Conservation (phyloP, 495 filamentous ascomycete genomes). For the Xylaria nigripes region DNA sequence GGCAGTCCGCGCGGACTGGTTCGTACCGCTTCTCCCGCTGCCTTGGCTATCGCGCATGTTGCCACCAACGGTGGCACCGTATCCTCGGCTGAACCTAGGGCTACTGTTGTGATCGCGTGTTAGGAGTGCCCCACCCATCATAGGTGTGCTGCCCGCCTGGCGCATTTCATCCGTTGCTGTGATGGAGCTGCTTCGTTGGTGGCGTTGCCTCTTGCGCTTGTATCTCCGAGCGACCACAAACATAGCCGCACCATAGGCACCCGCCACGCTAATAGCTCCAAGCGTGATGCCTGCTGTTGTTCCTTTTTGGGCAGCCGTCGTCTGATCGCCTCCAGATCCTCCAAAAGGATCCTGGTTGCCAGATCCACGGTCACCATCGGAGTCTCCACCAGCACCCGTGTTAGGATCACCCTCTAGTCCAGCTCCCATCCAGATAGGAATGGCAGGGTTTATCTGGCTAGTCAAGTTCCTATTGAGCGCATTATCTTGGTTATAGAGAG, state of each 20-base stretch:
- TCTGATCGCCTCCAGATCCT: constrained; percentile 30
- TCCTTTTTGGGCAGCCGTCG: constrained; percentile 49
- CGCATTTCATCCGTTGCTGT: constrained; percentile 44
- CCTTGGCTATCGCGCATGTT: constrained; percentile 56
- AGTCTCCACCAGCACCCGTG: constrained; percentile 20
- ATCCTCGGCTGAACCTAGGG: constrained; percentile 34
- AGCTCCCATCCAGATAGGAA: constrained; percentile 63
- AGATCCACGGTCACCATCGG: constrained; percentile 13
- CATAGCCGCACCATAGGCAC: constrained; percentile 97
- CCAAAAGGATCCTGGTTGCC: constrained; percentile 33
- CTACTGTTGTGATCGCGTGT: constrained; percentile 41
- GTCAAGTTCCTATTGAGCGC: constrained; percentile 58
- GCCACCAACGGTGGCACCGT: constrained; percentile 19
- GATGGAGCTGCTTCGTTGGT: constrained; percentile 69
- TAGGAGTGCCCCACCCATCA: constrained; percentile 46
- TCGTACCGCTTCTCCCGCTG: constrained; percentile 60
- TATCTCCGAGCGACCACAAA: constrained; percentile 91
- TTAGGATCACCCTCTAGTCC: constrained; percentile 30
- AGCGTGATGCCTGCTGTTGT: constrained; percentile 79
- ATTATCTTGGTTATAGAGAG: constrained; percentile 63
- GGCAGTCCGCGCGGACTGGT: constrained; percentile 62
- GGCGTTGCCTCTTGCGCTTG: constrained; percentile 74
- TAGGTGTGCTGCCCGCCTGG: constrained; percentile 48
- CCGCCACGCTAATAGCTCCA: constrained; percentile 69
- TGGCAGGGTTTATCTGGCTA: constrained; percentile 70